Conservation (phyloP, 176 grass and related monocot species). For the Oryza rufipogon region DNA sequence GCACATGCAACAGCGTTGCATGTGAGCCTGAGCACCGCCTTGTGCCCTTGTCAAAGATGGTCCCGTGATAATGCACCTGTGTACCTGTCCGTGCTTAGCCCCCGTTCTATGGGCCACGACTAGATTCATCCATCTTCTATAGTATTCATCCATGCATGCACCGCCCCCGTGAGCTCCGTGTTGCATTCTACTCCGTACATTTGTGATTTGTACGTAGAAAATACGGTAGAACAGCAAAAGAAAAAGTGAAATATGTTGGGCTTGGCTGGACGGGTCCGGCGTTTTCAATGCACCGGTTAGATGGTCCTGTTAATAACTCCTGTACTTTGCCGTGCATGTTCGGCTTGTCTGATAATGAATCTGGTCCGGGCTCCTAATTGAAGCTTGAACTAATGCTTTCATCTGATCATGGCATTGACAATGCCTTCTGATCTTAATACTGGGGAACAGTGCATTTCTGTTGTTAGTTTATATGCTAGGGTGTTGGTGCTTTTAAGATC, state of each 20-base stretch:
- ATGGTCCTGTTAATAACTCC: not conserved
- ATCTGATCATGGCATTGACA: not conserved
- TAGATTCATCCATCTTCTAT: not conserved
- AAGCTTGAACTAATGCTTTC: not conserved
- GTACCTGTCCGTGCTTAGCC: constrained; percentile 17
- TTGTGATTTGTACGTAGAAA: constrained; percentile 5
- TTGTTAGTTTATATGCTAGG: not conserved
- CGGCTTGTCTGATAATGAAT: not conserved
- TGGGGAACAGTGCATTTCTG: constrained; percentile 11
- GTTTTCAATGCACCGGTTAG: not conserved
- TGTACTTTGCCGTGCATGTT: not conserved
- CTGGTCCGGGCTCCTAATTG: not conserved
- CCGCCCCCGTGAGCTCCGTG: constrained; percentile 3
- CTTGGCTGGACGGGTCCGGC: not conserved
- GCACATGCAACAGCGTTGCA: constrained; percentile 43
- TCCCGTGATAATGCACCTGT: constrained; percentile 25
- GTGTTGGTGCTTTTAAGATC: constrained; percentile 26
- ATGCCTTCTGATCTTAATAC: constrained; percentile 14
- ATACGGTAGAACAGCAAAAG: not conserved
- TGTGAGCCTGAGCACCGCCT: constrained; percentile 47
- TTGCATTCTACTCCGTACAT: not conserved
- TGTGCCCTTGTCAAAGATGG: constrained; percentile 27
- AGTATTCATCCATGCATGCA: not conserved
- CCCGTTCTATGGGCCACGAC: not conserved
- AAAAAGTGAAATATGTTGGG: constrained; percentile 5